A percentile compares a stretch with the other conserved stretches of the same genome.
Evolutionary conservation across 495 filamentous ascomycete genomes (phyloP).

Genomic region (Talaromyces wortmannii): DNA sequence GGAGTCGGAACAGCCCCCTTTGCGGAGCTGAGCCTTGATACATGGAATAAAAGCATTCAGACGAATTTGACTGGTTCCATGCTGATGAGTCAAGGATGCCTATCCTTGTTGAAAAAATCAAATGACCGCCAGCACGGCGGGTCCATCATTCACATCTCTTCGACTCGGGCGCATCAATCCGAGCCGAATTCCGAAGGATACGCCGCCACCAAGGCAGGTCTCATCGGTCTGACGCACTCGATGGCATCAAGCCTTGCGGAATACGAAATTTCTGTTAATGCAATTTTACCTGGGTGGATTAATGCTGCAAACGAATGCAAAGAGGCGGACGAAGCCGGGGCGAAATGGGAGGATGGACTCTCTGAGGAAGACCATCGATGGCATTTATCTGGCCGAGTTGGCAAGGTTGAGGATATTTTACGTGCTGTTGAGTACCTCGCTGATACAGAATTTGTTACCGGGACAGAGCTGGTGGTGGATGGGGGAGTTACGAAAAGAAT

Average conservation of each 20-base stretch:
- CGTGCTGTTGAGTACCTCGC: conserved; percentile 43
- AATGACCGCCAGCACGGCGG: conserved; percentile 8
- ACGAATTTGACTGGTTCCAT: conserved; percentile 27
- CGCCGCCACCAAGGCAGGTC: conserved; percentile 22
- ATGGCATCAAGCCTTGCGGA: conserved; percentile 19
- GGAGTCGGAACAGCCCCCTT: conserved; percentile 14
- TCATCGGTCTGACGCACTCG: conserved; percentile 21
- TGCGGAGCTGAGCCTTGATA: conserved; percentile 17
- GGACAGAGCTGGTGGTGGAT: conserved; percentile 39
- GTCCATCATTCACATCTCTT: conserved; percentile 20
- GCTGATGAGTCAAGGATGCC: conserved; percentile 24
- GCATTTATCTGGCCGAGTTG: conserved; percentile 2
- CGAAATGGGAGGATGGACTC: neutral
- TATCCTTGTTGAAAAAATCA: conserved; percentile 18
- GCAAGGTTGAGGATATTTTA: conserved; percentile 5
- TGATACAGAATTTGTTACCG: conserved; percentile 70
- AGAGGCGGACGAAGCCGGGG: conserved; percentile 20
- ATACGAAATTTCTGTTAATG: conserved; percentile 20
- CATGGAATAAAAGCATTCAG: conserved; percentile 26
- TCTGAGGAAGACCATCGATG: conserved; percentile 1
- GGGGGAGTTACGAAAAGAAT: conserved; percentile 14
- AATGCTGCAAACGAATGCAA: conserved; percentile 23
- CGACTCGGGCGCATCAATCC: conserved; percentile 19
- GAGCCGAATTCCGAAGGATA: conserved; percentile 25
- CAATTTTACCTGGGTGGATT: conserved; percentile 22